These are phyloP conservation scores for Lenwebbia sp. DNA, from an alignment of 345 rosid genomes.

Conservation along the genomic window DNA sequence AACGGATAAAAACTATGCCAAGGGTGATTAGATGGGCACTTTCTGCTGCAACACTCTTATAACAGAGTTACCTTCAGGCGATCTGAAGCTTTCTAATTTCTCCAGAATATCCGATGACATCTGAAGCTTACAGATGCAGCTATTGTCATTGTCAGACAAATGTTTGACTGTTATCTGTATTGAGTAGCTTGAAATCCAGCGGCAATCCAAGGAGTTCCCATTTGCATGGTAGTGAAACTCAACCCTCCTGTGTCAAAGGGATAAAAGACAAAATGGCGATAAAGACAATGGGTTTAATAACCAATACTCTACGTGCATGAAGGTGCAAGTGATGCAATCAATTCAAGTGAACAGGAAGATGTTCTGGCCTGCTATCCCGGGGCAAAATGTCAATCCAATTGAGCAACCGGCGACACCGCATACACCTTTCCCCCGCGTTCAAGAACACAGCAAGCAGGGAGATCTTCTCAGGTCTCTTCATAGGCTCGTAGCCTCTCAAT, in stretches of 20 bases:
- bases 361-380: not conserved
- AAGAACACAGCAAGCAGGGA: not conserved
- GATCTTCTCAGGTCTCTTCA: not conserved
- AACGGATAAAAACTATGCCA: not conserved
- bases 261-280: not conserved
- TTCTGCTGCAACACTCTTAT: not conserved
- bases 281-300: not conserved
- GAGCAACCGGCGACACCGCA: not conserved
- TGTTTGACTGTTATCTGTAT: not conserved
- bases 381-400: not conserved
- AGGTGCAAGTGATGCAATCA: not conserved
- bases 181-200: not conserved
- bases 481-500: not conserved
- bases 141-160: not conserved
- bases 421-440: not conserved
- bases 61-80: not conserved
- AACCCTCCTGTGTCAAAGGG: no score
- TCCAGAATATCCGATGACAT: rapidly evolving
- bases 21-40: not conserved
- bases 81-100: not conserved
- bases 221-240: no score
- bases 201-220: no score
- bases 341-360: not conserved
- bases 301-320: not conserved
- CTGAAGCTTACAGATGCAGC: not conserved